Percentiles rank a stretch among this genome's conserved stretches.
phyloP scores from a whole-genome alignment of 345 rosid genomes.

The Kandelia obovata region DNA sequence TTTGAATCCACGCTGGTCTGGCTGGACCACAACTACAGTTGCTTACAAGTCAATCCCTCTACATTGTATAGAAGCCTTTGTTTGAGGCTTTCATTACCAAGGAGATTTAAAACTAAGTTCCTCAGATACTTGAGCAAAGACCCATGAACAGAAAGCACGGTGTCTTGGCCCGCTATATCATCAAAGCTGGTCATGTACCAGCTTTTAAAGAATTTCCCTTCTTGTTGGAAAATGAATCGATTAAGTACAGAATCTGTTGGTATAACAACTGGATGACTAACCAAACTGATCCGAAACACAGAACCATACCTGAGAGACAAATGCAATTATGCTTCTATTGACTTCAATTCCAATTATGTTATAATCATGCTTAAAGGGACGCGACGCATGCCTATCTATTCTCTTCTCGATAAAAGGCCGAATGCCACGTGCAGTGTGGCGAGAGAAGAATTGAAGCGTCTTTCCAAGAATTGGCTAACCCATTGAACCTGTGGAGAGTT shows the following conservation, averaged over 20 bases:
- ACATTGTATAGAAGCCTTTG: slow-evolving; percentile 19
- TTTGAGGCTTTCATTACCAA: slow-evolving; percentile 33
- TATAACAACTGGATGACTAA: slow-evolving; percentile 32
- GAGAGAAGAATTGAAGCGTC: slow-evolving; percentile 23
- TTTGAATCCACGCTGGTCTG: slow-evolving; percentile 25
- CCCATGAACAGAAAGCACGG: slow-evolving; percentile 25
- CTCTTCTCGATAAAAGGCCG: slow-evolving; percentile 19
- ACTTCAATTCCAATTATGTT: too few species aligned
- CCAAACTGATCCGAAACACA: slow-evolving; percentile 37
- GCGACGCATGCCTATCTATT: slow-evolving; percentile 10
- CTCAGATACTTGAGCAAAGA: slow-evolving; percentile 32
- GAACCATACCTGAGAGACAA: slow-evolving; percentile 31
- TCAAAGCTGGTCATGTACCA: slow-evolving; percentile 35
- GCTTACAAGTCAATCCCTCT: slow-evolving; percentile 18
- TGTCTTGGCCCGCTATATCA: slow-evolving; percentile 33
- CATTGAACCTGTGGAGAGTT: slow-evolving; percentile 30
- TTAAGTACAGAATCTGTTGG: slow-evolving; percentile 41
- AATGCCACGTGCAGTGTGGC: slow-evolving; percentile 10
- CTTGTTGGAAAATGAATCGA: slow-evolving; percentile 39
- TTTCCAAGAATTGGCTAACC: slow-evolving; percentile 29
- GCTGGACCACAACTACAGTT: slow-evolving; percentile 25
- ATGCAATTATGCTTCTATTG: not conserved
- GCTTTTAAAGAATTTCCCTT: slow-evolving; percentile 30
- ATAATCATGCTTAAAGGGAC: too few species aligned
- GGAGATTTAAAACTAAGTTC: slow-evolving; percentile 28